phyloP scores from a whole-genome alignment of 129 eudicot species.

The Artemisia annua region DNA sequence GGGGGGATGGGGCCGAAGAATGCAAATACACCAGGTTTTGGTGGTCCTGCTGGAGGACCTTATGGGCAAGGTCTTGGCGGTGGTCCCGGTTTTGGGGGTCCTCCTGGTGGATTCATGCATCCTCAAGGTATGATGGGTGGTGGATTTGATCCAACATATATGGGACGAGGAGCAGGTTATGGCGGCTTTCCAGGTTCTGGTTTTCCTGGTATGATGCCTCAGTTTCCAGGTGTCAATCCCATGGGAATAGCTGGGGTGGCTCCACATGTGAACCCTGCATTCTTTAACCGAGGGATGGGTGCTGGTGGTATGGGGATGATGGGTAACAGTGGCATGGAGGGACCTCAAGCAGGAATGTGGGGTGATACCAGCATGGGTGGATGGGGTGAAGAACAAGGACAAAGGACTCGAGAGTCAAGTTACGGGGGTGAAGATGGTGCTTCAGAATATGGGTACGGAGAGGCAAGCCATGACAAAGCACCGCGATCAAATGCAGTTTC shows the following conservation, averaged over 20 bases:
- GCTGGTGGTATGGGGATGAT: conserved; percentile 89
- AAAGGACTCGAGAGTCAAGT: conserved; percentile 78
- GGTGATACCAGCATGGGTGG: conserved; percentile 71
- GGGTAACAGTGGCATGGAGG: conserved; percentile 77
- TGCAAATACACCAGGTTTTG: conserved; percentile 59
- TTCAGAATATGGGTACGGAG: conserved; percentile 88
- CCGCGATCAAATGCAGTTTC: conserved; percentile 61
- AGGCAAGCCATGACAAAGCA: conserved; percentile 71
- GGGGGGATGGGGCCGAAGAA: conserved; percentile 66
- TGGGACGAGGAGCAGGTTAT: conserved; percentile 91
- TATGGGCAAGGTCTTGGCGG: conserved; percentile 70
- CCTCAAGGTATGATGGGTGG: conserved; percentile 96
- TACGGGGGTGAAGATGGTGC: conserved; percentile 94
- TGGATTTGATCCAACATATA: conserved; percentile 82
- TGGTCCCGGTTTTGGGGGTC: conserved; percentile 81
- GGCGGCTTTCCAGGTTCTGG: conserved; percentile 91
- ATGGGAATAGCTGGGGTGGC: conserved; percentile 97
- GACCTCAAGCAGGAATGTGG: conserved; percentile 87
- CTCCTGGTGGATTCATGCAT: conserved; percentile 86
- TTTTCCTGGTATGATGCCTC: conserved; percentile 91
- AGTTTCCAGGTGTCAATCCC: conserved; percentile 73
- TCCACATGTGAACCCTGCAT: conserved; percentile 95
- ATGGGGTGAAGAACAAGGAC: conserved; percentile 83
- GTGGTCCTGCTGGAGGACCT: conserved; percentile 57
- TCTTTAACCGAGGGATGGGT: conserved; percentile 82